These are phyloP conservation scores for Quercus gilva DNA, from an alignment of 306 rosid species.

Conservation along the genomic window DNA sequence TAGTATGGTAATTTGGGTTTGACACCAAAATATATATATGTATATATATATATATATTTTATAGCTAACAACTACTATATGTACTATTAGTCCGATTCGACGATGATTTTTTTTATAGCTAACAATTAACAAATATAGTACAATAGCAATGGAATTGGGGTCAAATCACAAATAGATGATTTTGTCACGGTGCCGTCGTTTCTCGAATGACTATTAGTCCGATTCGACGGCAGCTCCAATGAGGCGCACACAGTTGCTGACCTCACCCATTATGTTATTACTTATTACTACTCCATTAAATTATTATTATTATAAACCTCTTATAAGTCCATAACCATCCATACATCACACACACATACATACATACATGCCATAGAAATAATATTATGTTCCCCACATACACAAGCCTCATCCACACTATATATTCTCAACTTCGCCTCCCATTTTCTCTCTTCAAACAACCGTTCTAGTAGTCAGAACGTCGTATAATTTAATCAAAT, in stretches of 20 bases:
- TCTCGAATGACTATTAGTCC: slow-evolving; percentile 13
- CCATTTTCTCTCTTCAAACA: slow-evolving; percentile 15
- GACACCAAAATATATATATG: no score
- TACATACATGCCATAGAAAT: slow-evolving; percentile 3
- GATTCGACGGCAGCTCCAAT: slow-evolving; percentile 18
- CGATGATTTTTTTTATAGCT: no score
- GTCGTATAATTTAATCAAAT: not conserved
- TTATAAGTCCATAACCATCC: not conserved
- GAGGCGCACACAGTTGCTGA: not conserved
- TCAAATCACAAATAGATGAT: not conserved
- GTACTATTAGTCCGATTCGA: no score
- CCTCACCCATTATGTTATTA: not conserved
- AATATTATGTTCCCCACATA: not conserved
- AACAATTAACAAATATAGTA: no score
- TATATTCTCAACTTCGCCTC: slow-evolving; percentile 18
- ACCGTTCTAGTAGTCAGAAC: not conserved
- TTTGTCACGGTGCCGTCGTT: not conserved
- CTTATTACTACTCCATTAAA: no score
- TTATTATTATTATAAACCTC: not conserved
- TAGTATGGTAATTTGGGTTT: not conserved
- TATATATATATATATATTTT: no score
- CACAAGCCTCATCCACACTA: slow-evolving; percentile 22
- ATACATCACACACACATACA: not conserved
- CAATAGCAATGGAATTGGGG: not conserved
- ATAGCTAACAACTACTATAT: no score